A percentile compares a stretch with the other conserved stretches of the same genome.
Evolutionary conservation across 352 stramenopile species (phyloP).

Genomic region (Pythium diclinum): DNA sequence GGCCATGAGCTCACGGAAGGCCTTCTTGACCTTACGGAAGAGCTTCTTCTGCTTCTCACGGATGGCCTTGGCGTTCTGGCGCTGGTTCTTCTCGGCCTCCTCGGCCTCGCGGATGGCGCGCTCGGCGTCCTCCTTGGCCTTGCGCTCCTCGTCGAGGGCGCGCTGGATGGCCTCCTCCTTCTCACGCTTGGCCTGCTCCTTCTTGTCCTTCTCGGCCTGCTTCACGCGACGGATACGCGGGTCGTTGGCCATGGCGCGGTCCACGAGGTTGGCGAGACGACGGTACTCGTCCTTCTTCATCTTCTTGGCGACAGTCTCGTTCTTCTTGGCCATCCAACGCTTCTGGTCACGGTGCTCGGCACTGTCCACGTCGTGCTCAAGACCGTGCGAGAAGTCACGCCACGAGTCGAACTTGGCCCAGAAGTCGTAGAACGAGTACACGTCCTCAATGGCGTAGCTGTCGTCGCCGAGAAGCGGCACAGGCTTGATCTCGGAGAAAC

Average conservation of each 20-base stretch:
- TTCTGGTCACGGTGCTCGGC: constrained; percentile 85
- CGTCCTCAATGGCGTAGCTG: constrained; percentile 52
- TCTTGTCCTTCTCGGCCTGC: constrained; percentile 84
- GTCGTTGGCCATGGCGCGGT: constrained; percentile 70
- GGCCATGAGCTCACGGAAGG: constrained; percentile 76
- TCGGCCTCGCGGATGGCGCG: constrained; percentile 45
- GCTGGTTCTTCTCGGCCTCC: constrained; percentile 62
- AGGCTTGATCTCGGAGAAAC: constrained; percentile 80
- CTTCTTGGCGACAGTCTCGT: constrained; percentile 81
- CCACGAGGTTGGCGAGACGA: constrained; percentile 73
- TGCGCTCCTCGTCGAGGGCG: constrained; percentile 66
- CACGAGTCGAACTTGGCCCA: constrained; percentile 88
- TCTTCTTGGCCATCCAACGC: constrained; percentile 88
- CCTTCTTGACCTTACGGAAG: constrained; percentile 82
- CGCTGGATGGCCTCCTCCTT: constrained; percentile 74
- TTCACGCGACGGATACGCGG: constrained; percentile 80
- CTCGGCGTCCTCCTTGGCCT: constrained; percentile 56
- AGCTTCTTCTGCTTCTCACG: constrained; percentile 87
- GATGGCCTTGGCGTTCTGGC: constrained; percentile 68
- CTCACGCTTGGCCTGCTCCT: constrained; percentile 61
- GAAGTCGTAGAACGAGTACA: constrained; percentile 88
- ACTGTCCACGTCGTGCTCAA: constrained; percentile 83
- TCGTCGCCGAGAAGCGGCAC: constrained; percentile 71
- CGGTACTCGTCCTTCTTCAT: constrained; percentile 89
- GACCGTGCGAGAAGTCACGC: constrained; percentile 81